Percentiles rank a stretch among this genome's conserved stretches.
phyloP scores from a whole-genome alignment of 2,329 filamentous ascomycete species.

The Alternaria alternata region DNA sequence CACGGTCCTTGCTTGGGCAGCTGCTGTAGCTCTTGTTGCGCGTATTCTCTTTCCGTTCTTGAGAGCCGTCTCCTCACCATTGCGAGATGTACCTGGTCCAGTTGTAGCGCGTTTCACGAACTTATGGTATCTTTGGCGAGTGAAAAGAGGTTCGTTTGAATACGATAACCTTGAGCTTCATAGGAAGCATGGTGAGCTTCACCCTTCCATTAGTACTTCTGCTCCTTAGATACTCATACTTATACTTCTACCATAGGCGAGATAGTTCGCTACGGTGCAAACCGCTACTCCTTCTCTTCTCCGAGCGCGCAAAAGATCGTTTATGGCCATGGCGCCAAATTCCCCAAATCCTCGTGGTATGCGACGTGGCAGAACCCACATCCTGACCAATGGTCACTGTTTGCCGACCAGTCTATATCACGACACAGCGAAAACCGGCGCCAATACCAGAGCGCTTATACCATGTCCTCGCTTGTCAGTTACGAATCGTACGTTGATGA shows the following conservation, averaged over 20 bases:
- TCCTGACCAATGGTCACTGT: conserved; percentile 46
- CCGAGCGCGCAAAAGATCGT: conserved; percentile 22
- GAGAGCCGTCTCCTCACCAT: conserved; percentile 11
- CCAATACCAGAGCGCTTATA: conserved; percentile 27
- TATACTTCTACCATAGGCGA: conserved; percentile 7
- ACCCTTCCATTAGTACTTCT: not conserved
- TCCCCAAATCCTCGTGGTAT: conserved; percentile 32
- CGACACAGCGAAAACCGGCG: conserved; percentile 50
- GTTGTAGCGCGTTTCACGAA: conserved; percentile 18
- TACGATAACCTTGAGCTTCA: conserved; percentile 24
- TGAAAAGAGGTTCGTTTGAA: conserved; percentile 13
- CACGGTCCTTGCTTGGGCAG: conserved; percentile 4
- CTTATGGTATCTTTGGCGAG: conserved; percentile 23
- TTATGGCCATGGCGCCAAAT: conserved; percentile 31
- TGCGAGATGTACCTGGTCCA: conserved; percentile 20
- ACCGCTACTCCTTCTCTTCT: conserved; percentile 17
- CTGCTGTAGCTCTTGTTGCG: conserved; percentile 8
- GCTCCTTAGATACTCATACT: not conserved
- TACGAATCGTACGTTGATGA: conserved; percentile 52
- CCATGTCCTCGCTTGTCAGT: conserved; percentile 43
- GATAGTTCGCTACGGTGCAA: conserved; percentile 18
- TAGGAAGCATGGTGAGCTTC: conserved; percentile 14
- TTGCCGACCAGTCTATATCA: conserved; percentile 48
- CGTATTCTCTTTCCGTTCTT: conserved; percentile 15
- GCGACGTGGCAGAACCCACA: conserved; percentile 20